A percentile compares a stretch with the other conserved stretches of the same genome.
These are phyloP conservation scores for Zizania latifolia DNA, from an alignment of 176 grass and related monocot species.

Conservation along the genomic window DNA sequence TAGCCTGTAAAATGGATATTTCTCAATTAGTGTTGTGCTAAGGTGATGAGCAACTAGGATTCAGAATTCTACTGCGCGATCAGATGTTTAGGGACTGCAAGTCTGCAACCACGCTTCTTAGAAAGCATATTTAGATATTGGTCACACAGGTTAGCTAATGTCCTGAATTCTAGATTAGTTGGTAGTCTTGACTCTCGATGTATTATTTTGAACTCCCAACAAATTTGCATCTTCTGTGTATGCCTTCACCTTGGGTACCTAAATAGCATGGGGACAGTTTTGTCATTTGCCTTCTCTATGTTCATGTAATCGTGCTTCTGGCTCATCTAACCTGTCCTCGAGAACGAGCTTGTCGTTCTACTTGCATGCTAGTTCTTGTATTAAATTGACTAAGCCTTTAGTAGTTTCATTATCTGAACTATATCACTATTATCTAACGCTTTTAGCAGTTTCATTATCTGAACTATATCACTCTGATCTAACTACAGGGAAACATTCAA, in stretches of 20 bases:
- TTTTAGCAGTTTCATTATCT: neutral
- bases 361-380: neutral
- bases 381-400: neutral
- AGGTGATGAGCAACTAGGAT: neutral
- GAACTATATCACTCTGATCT: constrained; percentile 1
- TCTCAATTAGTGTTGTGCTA: neutral
- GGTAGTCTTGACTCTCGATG: neutral
- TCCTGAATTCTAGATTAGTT: neutral
- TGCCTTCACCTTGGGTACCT: neutral
- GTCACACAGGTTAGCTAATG: too few species aligned
- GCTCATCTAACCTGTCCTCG: neutral
- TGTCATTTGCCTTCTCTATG: neutral
- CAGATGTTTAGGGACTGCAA: neutral
- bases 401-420: neutral
- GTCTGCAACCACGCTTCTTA: too few species aligned
- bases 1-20: neutral
- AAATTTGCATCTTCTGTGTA: neutral
- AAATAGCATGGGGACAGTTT: neutral
- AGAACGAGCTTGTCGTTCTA: neutral
- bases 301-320: neutral
- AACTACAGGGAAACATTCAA: constrained; percentile 78
- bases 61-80: neutral
- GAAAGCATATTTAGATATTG: too few species aligned
- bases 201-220: neutral
- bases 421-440: constrained; percentile 2